phyloP scores from a whole-genome alignment of 345 rosid species.

The Ricinus communis region DNA sequence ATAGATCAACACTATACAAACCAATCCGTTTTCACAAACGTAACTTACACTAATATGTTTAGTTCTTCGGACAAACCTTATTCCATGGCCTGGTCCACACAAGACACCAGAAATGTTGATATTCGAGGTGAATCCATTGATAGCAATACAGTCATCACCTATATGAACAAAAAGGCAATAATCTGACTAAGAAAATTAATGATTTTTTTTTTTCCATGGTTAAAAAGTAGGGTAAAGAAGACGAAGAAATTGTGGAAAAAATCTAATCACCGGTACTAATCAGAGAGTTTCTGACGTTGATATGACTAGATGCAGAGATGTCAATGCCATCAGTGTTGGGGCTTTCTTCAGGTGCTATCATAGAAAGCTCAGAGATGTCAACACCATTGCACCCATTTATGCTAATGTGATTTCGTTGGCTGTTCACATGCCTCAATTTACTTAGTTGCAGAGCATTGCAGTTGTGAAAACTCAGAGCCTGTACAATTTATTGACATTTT shows the following conservation, averaged over 20 bases:
- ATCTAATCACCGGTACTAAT: slow-evolving; percentile 27
- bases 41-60: too few species aligned
- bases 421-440: slow-evolving; percentile 5
- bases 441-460: slow-evolving; percentile 16
- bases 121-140: slow-evolving; percentile 22
- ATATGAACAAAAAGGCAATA: background rate
- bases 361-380: slow-evolving; percentile 5
- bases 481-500: background rate
- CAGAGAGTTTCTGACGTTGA: slow-evolving; percentile 7
- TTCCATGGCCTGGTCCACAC: slow-evolving; percentile 76
- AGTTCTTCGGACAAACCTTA: slow-evolving; percentile 44
- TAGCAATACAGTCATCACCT: slow-evolving; percentile 64
- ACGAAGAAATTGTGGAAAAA: too few species aligned
- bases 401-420: slow-evolving; percentile 31
- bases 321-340: slow-evolving; percentile 56
- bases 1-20: too few species aligned
- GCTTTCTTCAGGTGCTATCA: slow-evolving; percentile 31
- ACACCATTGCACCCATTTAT: slow-evolving; percentile 8
- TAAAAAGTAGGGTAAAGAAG: too few species aligned
- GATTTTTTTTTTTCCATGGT: too few species aligned
- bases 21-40: too few species aligned
- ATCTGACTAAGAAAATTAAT: background rate
- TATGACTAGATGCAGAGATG: slow-evolving; percentile 6
- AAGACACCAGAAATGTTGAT: slow-evolving; percentile 38
- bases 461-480: slow-evolving; percentile 21